phyloP scores from a whole-genome alignment of 1,139 yeast species.

The Sugiyamaella xylanicola region DNA sequence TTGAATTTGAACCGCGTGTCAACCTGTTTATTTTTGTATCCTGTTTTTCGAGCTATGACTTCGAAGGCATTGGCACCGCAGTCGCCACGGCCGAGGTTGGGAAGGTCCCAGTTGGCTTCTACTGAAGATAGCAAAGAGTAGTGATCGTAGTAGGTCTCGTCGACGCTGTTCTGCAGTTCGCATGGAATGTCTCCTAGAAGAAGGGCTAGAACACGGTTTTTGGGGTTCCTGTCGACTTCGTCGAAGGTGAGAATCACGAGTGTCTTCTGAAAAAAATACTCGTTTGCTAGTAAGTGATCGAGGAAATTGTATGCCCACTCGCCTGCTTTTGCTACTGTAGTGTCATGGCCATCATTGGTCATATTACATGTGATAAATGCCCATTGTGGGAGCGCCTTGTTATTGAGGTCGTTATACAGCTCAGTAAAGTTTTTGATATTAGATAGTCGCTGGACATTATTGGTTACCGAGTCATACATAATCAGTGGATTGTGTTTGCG shows the following conservation, averaged over 20 bases:
- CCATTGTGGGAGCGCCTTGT: slow-evolving; percentile 51
- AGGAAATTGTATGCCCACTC: slow-evolving; percentile 49
- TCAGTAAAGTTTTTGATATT: slow-evolving; percentile 51
- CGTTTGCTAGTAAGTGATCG: slow-evolving; percentile 46
- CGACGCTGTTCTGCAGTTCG: slow-evolving; percentile 45
- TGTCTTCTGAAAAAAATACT: slow-evolving; percentile 49
- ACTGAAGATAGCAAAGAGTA: slow-evolving; percentile 49
- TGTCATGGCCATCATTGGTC: slow-evolving; percentile 54
- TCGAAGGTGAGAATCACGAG: slow-evolving; percentile 51
- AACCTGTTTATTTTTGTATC: slow-evolving; percentile 40
- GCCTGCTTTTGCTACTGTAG: slow-evolving; percentile 49
- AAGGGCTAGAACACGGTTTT: slow-evolving; percentile 49
- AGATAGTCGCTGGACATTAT: slow-evolving; percentile 41
- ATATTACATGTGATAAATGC: slow-evolving; percentile 53
- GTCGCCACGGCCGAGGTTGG: slow-evolving; percentile 48
- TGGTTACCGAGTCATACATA: slow-evolving; percentile 45
- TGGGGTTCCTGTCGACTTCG: slow-evolving; percentile 47
- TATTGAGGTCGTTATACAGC: slow-evolving; percentile 45
- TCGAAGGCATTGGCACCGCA: slow-evolving; percentile 51
- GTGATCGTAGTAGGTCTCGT: slow-evolving; percentile 52
- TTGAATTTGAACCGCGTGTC: slow-evolving; percentile 45
- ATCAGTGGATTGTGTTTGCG: slow-evolving; percentile 54
- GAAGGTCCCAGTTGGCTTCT: slow-evolving; percentile 36
- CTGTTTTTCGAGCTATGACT: slow-evolving; percentile 45
- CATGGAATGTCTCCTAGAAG: slow-evolving; percentile 50